Evolutionary conservation across 345 rosid species (phyloP).

Genomic region (Noccaea caerulescens): DNA sequence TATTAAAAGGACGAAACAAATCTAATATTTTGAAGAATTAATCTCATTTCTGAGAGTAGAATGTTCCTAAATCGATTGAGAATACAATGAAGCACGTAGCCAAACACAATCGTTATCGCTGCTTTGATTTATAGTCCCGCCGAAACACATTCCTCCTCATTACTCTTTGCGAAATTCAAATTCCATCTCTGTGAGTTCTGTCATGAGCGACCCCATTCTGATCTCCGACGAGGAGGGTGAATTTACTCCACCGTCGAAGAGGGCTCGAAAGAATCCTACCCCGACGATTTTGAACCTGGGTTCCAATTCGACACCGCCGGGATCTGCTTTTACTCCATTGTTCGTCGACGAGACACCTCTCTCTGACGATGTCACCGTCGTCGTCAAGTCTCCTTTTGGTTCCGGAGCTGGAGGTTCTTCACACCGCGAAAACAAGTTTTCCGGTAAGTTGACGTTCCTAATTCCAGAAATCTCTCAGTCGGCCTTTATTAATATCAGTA

Average conservation of each 20-base stretch:
- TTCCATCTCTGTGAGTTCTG: neutral
- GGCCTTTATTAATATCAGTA: neutral
- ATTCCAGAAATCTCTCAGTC: neutral
- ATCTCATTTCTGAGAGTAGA: too few species aligned
- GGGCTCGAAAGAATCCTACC: constrained; percentile 3
- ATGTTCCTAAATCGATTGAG: neutral
- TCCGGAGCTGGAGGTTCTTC: constrained; percentile 44
- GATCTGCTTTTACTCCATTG: constrained; percentile 47
- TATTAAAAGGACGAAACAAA: too few species aligned
- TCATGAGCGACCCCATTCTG: constrained; percentile 32
- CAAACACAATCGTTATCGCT: constrained; percentile 26
- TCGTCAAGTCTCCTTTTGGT: constrained; percentile 43
- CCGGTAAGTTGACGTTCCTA: constrained; percentile 44
- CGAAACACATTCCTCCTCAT: neutral
- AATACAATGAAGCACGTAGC: neutral
- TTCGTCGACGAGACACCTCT: constrained; percentile 62
- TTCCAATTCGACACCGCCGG: constrained; percentile 17
- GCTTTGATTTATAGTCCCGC: constrained; percentile 16
- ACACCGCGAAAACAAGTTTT: constrained; percentile 13
- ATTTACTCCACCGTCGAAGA: constrained; percentile 31
- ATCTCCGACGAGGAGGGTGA: constrained; percentile 39
- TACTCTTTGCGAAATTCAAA: neutral
- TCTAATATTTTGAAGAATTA: too few species aligned
- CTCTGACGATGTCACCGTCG: constrained; percentile 46
- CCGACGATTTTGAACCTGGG: constrained; percentile 23